Base-by-base conservation (phyloP, 2,329 filamentous ascomycete species). In the Drechmeria coniospora region DNA sequence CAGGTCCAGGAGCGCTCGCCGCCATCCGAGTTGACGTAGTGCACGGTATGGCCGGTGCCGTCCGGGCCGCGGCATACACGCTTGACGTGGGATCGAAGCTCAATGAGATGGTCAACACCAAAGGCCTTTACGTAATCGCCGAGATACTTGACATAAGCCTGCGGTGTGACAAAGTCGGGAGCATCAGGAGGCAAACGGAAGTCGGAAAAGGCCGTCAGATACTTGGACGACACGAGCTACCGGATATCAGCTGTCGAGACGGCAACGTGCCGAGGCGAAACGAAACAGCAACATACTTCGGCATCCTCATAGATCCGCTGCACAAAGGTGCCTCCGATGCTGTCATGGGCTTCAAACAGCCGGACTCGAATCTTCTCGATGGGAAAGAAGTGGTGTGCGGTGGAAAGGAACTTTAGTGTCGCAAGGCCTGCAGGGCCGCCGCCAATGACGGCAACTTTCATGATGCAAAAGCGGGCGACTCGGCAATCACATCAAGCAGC, bases 151-250 rank as follows among this genome's bases (percentile, higher is more conserved):
- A 57, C 46, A 32, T 62, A 65, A 2, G 42, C 38, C 6, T 45
- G 35, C 0, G 54, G 49, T 2, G 50, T 51, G 6, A 63, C 36
- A 31, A 65, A 65, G 33, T 64, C 60, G 6, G 59, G 53, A 1
- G 50, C 50, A 8, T 58, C 49, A 2, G 44, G 27, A 2, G 55
- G 44, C 5, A 58, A 48, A 1, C 61, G 53, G 32, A 59, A 61
- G 35, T 65, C 61, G 1, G 61, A 65, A 34, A 65, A 66, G 12
- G 55, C 45, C 0, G 61, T 65, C 7, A 67, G 46, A 23, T 63
- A 60, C 34, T 62, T 63, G 3, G 59, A 63, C 2, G 57, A 61
- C 1, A 65, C 61, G 2, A 63, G 49, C 53, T 56, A n/a, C n/a
- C n/a, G n/a, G n/a, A n/a, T 23, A 1, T 19, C 21, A 29, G 5